phyloP scores from a whole-genome alignment of 305 asterid genomes.

The Euphrasia arctica region DNA sequence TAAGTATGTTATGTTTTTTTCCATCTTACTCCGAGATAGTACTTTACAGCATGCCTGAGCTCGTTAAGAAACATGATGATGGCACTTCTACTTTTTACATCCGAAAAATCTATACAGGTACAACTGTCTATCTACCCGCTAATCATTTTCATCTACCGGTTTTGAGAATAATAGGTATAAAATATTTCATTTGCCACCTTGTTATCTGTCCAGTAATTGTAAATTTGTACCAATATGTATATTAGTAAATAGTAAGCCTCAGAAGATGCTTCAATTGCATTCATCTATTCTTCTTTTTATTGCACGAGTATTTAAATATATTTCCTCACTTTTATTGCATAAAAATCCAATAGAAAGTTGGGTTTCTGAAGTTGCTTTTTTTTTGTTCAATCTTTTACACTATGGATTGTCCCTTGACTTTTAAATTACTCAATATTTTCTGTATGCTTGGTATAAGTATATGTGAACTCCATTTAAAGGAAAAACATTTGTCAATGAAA shows the following conservation, averaged over 20 bases:
- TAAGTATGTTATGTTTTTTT: slow-evolving; percentile 20
- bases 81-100: slow-evolving; percentile 97
- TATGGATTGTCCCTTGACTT: background rate
- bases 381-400: background rate
- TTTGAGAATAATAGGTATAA: slow-evolving; percentile 11
- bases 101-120: slow-evolving; percentile 97
- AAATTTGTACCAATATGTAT: background rate
- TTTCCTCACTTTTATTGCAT: too few species aligned
- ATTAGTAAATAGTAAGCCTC: background rate
- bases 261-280: too few species aligned
- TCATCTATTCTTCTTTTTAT: too few species aligned
- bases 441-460: background rate
- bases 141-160: slow-evolving; percentile 10
- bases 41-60: slow-evolving; percentile 96
- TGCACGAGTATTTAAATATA: too few species aligned
- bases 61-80: slow-evolving; percentile 89
- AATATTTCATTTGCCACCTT: background rate
- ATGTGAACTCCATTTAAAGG: background rate
- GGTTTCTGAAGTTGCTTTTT: background rate
- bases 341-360: too few species aligned
- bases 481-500: too few species aligned
- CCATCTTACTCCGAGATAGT: slow-evolving; percentile 95
- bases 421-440: background rate
- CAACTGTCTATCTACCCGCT: slow-evolving; percentile 17
- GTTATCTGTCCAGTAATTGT: slow-evolving; percentile 3